Conservation (phyloP, 768 basidiomycete species). For the Exidia glandulosa region DNA sequence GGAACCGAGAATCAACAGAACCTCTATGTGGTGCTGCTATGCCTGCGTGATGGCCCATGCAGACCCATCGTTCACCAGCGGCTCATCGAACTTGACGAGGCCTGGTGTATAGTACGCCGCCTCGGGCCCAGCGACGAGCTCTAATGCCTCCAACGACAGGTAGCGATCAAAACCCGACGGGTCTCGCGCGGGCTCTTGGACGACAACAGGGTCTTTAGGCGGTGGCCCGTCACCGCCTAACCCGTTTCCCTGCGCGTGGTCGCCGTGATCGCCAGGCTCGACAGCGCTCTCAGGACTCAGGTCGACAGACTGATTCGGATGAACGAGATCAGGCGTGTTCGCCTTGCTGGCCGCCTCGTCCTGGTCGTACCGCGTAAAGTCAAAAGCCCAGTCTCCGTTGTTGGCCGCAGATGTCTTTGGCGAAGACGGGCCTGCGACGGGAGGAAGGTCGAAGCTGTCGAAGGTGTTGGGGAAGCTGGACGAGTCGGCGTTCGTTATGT, state of each 20-base stretch:
- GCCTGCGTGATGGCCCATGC: background rate
- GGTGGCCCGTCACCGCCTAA: too few relatives aligned
- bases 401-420: background rate
- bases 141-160: background rate
- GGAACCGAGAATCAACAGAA: background rate
- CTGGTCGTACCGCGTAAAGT: conserved; percentile 58
- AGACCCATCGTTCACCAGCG: background rate
- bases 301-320: conserved; percentile 51
- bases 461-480: conserved; percentile 3
- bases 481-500: conserved; percentile 32
- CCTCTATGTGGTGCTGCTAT: background rate
- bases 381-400: conserved; percentile 48
- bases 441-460: conserved; percentile 1
- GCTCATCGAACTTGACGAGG: background rate
- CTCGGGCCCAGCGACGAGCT: background rate
- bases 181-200: conserved; percentile 12
- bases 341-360: conserved; percentile 52
- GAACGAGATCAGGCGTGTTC: conserved; percentile 63
- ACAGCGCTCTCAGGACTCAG: conserved; percentile 67
- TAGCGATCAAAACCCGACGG: conserved; percentile 31
- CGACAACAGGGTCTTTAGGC: conserved; percentile 24
- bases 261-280: conserved; percentile 33
- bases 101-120: background rate
- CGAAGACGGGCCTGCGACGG: background rate
- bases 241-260: background rate